Base-by-base conservation (phyloP, 495 filamentous ascomycete species). In the Neurospora cerealis region DNA sequence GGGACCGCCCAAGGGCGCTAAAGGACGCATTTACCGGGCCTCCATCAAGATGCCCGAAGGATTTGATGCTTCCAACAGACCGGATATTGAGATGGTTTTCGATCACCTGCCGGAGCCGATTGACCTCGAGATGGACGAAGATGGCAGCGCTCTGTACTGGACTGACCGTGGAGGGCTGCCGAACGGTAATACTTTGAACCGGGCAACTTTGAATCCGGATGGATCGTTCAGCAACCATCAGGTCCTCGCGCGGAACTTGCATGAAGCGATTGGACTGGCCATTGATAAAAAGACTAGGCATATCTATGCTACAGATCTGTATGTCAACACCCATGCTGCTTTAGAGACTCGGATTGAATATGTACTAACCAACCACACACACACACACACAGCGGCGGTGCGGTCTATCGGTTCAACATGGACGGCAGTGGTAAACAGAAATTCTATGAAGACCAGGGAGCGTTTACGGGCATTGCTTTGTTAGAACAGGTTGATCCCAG, bases 101-200 rank as follows among this genome's bases (percentile, higher is more conserved):
- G 76, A 83, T 2, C 66, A 77, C 1, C 74, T 88, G 17, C 87
- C 87, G 0, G 87, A 90, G 72, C 86, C 86, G 1, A 87, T 90
- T 78, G 86, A 89, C 77, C 76, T 89, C 15, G 83, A 85, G 54
- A 72, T 89, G 10, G 86, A 89, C 73, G 77, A 75, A 36, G 76
- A 79, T 4, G 73, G 73, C 4, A 72, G 81, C 24, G 79, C 72
- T 19, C 76, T 89, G 28, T 89, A 88, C 74, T 89, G 86, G 88
- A 88, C 87, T 0, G 87, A 88, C 74, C 83, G 87, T 0, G 88
- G 88, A 3, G 86, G 89, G 76, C 79, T 83, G 11, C 86, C 85
- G 0, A 69, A 77, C 7, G 86, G 87, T 0, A 87, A 86, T 73
- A 85, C 81, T 38, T 71, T 89, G 74, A 86, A 86, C 77, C 72